Conservation (phyloP, 23 red algal genomes). For the Gracilariopsis chorda region DNA sequence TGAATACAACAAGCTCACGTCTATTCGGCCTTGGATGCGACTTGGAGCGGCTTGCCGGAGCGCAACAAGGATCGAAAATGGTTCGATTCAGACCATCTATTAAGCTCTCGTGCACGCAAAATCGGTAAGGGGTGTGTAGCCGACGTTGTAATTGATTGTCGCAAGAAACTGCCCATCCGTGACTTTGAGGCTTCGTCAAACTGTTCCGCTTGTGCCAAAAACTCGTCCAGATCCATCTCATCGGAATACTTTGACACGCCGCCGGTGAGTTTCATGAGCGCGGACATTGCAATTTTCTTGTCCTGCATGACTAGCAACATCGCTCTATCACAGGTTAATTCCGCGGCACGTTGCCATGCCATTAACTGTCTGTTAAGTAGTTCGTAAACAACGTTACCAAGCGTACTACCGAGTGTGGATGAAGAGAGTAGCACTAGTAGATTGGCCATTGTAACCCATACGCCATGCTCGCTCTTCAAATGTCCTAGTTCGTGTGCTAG, state of each 20-base stretch:
- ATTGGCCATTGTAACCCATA: slow-evolving; percentile 95
- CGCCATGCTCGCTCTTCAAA: slow-evolving; percentile 93
- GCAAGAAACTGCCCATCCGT: slow-evolving; percentile 51
- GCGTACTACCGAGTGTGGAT: slow-evolving; percentile 40
- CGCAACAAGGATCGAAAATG: slow-evolving; percentile 63
- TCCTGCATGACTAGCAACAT: slow-evolving; percentile 95
- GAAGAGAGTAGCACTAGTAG: slow-evolving; percentile 60
- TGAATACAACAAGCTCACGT: too few species aligned
- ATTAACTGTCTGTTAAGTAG: slow-evolving; percentile 49
- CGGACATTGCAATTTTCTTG: slow-evolving; percentile 48
- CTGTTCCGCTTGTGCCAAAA: slow-evolving; percentile 66
- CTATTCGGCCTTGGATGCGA: too few species aligned
- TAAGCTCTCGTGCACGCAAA: slow-evolving; percentile 68
- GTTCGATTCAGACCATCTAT: slow-evolving; percentile 77
- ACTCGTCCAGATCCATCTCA: slow-evolving; percentile 86
- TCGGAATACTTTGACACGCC: slow-evolving; percentile 46
- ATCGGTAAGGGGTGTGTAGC: slow-evolving; percentile 91
- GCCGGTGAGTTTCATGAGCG: slow-evolving; percentile 96
- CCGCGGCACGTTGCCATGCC: slow-evolving; percentile 86
- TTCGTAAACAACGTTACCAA: slow-evolving; percentile 60
- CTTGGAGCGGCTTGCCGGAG: slow-evolving; percentile 45
- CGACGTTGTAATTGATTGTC: slow-evolving; percentile 47
- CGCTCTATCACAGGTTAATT: slow-evolving; percentile 95
- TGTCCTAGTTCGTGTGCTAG: slow-evolving; percentile 96
- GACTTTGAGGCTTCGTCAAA: slow-evolving; percentile 64